Base-by-base conservation (phyloP, 2,329 filamentous ascomycete species). In the Fusarium aywerte region DNA sequence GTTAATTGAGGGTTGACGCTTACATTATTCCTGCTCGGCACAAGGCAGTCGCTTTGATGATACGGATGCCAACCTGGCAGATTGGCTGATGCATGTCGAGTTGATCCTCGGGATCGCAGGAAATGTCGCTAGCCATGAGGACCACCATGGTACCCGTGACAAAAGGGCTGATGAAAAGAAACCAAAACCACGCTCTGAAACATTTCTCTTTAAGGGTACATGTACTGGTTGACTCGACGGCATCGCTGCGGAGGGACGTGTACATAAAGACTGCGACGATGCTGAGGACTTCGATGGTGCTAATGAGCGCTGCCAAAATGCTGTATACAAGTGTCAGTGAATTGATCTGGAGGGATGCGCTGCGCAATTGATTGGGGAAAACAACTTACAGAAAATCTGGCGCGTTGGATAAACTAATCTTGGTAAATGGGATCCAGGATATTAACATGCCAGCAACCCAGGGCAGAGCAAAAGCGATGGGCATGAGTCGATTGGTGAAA, bases 211-310 rank as follows among this genome's bases (percentile, higher is more conserved):
- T 68, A 4, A 52, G 35, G 6, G 39, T 47, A 20, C 40, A 13
- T 3, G 21, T 52, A n/a, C 16, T 25, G 11, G 5, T 16, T 36
- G 15, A 5, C 36, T 18, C 10, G 45, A 25, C 54, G 33, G 33
- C 23, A 15, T 57, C 47, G 36, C 45, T n/a, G n/a, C 39, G 53
- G 27, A 66, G 25, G 25, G 61, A 58, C 0, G 56, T 54, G 48
- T 51, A 68, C 44, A 68, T 54, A 31, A 66, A 68, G 44, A 68
- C 65, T 12, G 23, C 42, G 32, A 32, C 15, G 16, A 68, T 68
- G 39, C 65, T 68, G n/a, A 68, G 54, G 12, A 66, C 65, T 29
- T 68, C 65, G 4, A 68, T 10, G 21, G 65, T 66, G 56, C 65
- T 68, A 15, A 68, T 43, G 2, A 40, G 9, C 4, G 59, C 65